Evolutionary conservation across 164 flowering plant genomes (phyloP).

Genomic region (Nymphaea thermarum): DNA sequence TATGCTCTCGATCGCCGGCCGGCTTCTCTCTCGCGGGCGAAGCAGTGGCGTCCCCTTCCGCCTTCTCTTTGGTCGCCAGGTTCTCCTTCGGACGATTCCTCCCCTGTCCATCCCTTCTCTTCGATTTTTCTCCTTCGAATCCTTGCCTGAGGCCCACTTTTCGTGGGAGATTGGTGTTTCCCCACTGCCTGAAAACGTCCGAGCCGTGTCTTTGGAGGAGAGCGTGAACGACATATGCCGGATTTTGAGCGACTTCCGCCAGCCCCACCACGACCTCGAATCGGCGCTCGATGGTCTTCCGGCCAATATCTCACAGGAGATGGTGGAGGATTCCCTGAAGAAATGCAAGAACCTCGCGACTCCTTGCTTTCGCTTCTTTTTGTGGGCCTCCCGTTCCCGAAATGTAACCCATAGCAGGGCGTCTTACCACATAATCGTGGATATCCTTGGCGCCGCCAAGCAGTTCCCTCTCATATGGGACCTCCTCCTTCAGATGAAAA

Average conservation of each 20-base stretch:
- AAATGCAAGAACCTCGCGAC: constrained; percentile 64
- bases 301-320: constrained; percentile 22
- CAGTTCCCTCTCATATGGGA: constrained; percentile 87
- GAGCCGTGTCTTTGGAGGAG: constrained; percentile 11
- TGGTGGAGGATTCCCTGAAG: constrained; percentile 74
- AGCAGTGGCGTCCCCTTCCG: too few relatives aligned
- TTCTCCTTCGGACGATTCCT: too few relatives aligned
- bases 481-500: constrained; percentile 45
- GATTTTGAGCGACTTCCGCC: constrained; percentile 61
- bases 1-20: too few relatives aligned
- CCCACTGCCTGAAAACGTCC: constrained; percentile 43
- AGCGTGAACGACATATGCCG: constrained; percentile 59
- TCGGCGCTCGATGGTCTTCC: constrained; percentile 41
- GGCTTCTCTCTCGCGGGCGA: too few relatives aligned
- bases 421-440: constrained; percentile 48
- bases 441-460: constrained; percentile 52
- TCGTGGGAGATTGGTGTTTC: constrained; percentile 40
- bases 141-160: constrained; percentile 9
- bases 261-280: constrained; percentile 69
- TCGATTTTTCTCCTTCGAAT: too few relatives aligned
- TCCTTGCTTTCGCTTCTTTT: constrained; percentile 70
- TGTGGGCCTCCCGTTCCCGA: constrained; percentile 52
- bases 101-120: too few relatives aligned
- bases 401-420: constrained; percentile 39
- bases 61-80: too few relatives aligned